phyloP scores from a whole-genome alignment of 495 filamentous ascomycete species.

The Annulohypoxylon moriforme region DNA sequence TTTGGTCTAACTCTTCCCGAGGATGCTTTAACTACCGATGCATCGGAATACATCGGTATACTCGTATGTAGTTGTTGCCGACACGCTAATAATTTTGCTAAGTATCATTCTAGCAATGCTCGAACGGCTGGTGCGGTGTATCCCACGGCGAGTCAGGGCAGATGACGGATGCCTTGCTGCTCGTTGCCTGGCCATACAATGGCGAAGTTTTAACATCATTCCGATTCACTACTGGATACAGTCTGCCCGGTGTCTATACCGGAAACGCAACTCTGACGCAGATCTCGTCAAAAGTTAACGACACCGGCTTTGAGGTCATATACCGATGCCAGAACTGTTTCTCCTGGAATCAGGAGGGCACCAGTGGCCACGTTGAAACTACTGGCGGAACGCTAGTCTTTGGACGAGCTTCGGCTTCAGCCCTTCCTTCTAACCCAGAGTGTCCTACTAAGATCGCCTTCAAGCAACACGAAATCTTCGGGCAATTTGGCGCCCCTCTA shows the following conservation, averaged over 20 bases:
- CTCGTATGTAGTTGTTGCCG: conserved; percentile 53
- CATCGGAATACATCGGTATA: conserved; percentile 69
- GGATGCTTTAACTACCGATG: conserved; percentile 61
- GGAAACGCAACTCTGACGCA: conserved; percentile 69
- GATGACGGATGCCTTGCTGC: conserved; percentile 69
- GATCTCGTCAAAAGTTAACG: conserved; percentile 65
- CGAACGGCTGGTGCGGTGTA: conserved; percentile 68
- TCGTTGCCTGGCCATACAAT: conserved; percentile 68
- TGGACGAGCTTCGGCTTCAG: conserved; percentile 57
- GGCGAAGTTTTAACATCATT: conserved; percentile 66
- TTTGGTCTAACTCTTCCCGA: conserved; percentile 68
- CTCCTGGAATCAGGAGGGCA: conserved; percentile 65
- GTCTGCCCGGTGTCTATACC: conserved; percentile 66
- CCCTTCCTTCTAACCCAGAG: conserved; percentile 46
- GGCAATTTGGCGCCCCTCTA: conserved; percentile 58
- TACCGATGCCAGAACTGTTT: conserved; percentile 74
- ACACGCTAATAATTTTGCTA: neutral
- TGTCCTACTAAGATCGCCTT: conserved; percentile 53
- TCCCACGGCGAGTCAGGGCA: conserved; percentile 62
- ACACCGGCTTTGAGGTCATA: conserved; percentile 65
- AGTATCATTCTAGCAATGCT: conserved; percentile 43
- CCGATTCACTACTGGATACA: conserved; percentile 68
- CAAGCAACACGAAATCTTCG: conserved; percentile 56
- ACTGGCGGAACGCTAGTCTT: conserved; percentile 53
- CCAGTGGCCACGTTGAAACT: conserved; percentile 54